Conservation (phyloP, 2,329 filamentous ascomycete species). For the Colletotrichum neosansevieriae region DNA sequence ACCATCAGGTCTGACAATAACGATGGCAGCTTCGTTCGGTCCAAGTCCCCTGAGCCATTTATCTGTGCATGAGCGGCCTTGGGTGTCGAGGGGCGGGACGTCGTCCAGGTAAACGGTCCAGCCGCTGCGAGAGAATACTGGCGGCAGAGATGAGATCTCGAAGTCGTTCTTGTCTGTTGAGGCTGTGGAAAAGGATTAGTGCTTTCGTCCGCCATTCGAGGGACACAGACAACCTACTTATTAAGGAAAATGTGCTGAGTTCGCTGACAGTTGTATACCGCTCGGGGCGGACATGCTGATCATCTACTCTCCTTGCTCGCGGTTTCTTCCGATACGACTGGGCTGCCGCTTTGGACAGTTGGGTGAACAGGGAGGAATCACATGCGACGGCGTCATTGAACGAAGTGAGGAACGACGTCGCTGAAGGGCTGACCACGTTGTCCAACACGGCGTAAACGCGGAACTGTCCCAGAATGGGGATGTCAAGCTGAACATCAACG, state of each 20-base stretch:
- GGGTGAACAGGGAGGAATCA: constrained; percentile 66
- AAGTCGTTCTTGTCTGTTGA: constrained; percentile 71
- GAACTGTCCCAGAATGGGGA: constrained; percentile 82
- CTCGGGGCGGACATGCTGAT: constrained; percentile 75
- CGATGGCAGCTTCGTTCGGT: constrained; percentile 38
- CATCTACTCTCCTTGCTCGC: constrained; percentile 61
- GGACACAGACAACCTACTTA: constrained; percentile 62
- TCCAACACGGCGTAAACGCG: constrained; percentile 77
- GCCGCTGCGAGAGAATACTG: constrained; percentile 70
- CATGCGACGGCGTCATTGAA: constrained; percentile 68
- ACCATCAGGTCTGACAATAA: constrained; percentile 42
- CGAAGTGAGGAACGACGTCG: constrained; percentile 67
- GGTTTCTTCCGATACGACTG: constrained; percentile 72
- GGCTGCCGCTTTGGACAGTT: constrained; percentile 68
- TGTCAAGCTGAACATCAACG: constrained; percentile 80
- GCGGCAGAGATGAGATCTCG: constrained; percentile 75
- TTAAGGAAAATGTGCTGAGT: constrained; percentile 68
- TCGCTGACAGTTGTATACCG: constrained; percentile 76
- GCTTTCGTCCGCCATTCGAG: background rate
- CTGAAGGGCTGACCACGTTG: constrained; percentile 61
- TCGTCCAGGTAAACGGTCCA: constrained; percentile 82
- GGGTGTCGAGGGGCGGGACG: constrained; percentile 65
- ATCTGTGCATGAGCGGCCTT: constrained; percentile 64
- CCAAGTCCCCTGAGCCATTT: constrained; percentile 43
- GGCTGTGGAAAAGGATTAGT: constrained; percentile 49